These are phyloP conservation scores for Agastache rugosa DNA, from an alignment of 257 asterid genomes.

Conservation along the genomic window DNA sequence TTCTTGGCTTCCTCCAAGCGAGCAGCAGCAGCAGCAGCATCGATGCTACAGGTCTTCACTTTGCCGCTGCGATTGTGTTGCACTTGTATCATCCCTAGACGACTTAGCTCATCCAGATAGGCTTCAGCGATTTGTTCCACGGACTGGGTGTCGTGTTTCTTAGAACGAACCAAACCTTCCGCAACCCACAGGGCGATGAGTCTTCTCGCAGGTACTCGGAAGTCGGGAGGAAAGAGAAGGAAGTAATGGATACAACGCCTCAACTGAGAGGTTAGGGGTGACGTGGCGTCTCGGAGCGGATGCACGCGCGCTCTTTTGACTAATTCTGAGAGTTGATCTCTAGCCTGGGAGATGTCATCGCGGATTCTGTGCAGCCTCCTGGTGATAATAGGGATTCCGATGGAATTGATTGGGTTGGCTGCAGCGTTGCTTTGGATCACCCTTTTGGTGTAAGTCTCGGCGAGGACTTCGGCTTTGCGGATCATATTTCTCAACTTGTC, in stretches of 20 bases:
- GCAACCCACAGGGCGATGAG: conserved; percentile 42
- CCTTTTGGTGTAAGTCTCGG: conserved; percentile 5
- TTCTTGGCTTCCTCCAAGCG: background rate
- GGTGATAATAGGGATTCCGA: background rate
- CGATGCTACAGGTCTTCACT: background rate
- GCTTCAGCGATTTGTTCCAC: conserved; percentile 13
- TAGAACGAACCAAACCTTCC: conserved; percentile 16
- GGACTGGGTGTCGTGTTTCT: background rate
- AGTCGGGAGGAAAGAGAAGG: conserved; percentile 31
- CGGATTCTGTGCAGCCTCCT: background rate
- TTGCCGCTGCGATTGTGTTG: conserved; percentile 26
- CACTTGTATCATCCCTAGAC: background rate
- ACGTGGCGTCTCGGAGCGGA: background rate
- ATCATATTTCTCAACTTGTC: background rate
- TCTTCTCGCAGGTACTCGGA: conserved; percentile 33
- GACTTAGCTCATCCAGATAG: conserved; percentile 14
- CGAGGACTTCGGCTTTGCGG: conserved; percentile 2
- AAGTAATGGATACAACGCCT: conserved; percentile 17
- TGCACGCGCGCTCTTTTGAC: background rate
- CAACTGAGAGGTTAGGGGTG: background rate
- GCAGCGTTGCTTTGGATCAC: background rate
- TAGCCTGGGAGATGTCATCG: too few species aligned
- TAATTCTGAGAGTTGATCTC: background rate
- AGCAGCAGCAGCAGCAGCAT: too few species aligned
- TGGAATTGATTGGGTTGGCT: background rate